These are phyloP conservation scores for Diaporthe amygdali DNA, from an alignment of 2,329 filamentous ascomycete genomes.

Conservation along the genomic window DNA sequence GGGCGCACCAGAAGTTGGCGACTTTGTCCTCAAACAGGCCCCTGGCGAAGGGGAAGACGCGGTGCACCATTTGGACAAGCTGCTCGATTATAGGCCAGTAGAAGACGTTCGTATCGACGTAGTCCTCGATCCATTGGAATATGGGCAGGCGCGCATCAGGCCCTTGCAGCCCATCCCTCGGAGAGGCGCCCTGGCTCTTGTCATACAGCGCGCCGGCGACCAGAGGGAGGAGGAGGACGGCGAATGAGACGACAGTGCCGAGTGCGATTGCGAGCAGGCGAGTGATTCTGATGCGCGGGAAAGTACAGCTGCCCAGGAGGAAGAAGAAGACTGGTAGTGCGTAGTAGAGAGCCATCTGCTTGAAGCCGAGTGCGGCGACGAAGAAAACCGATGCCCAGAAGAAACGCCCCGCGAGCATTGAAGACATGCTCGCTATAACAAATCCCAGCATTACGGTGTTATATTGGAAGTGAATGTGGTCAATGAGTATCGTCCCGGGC, in stretches of 20 bases:
- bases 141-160: conserved; percentile 67
- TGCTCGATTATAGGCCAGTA: conserved; percentile 81
- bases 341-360: conserved; percentile 99
- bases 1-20: conserved; percentile 95
- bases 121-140: conserved; percentile 61
- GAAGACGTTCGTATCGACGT: conserved; percentile 67
- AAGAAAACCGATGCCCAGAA: conserved; percentile 95
- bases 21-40: conserved; percentile 99
- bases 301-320: conserved; percentile 84
- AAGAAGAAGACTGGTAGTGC: conserved; percentile 92
- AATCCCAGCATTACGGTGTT: conserved; percentile 98
- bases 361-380: conserved; percentile 92
- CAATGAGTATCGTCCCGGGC: conserved; percentile 86
- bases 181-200: conserved; percentile 65
- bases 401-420: conserved; percentile 81
- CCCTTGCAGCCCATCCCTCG: conserved; percentile 60
- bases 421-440: conserved; percentile 84
- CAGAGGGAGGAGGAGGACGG: conserved; percentile 76
- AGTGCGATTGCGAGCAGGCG: conserved; percentile 78
- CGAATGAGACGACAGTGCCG: conserved; percentile 76
- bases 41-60: conserved; percentile 95
- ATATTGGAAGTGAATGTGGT: conserved; percentile 97
- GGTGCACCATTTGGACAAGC: conserved; percentile 81
- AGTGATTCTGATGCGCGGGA: conserved; percentile 69
- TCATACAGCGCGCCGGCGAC: conserved; percentile 75